phyloP scores from a whole-genome alignment of 2,329 filamentous ascomycete genomes.

The Botrytis porri region DNA sequence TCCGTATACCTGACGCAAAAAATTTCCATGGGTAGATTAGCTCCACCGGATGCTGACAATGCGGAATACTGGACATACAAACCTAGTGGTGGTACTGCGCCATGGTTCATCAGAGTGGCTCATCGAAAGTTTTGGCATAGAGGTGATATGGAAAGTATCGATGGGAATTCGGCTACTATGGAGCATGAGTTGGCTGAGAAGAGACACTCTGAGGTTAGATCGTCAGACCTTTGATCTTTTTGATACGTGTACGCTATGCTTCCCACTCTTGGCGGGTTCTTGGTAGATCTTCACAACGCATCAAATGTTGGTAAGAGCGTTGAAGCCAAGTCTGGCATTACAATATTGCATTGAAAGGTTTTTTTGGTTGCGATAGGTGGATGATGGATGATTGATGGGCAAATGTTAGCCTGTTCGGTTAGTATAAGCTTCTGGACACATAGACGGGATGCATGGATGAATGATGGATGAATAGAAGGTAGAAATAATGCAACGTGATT shows the following conservation, averaged over 20 bases:
- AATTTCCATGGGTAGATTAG: slow-evolving; percentile 46
- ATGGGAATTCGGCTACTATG: slow-evolving; percentile 17
- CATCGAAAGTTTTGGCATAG: slow-evolving; percentile 30
- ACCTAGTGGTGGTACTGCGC: slow-evolving; percentile 49
- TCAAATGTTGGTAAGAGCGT: not conserved
- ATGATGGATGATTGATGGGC: not conserved
- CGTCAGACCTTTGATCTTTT: slow-evolving; percentile 10
- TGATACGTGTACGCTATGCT: not conserved
- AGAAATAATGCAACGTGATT: not conserved
- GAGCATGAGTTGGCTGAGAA: slow-evolving; percentile 19
- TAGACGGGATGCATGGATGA: not conserved
- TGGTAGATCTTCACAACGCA: too few relatives aligned
- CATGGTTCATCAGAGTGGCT: slow-evolving; percentile 48
- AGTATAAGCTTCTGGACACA: not conserved
- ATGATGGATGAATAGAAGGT: not conserved
- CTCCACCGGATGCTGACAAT: slow-evolving; percentile 51
- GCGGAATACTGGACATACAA: slow-evolving; percentile 56
- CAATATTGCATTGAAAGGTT: fast-evolving
- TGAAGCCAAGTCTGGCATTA: not conserved
- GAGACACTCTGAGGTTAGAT: slow-evolving; percentile 10
- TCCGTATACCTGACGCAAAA: slow-evolving; percentile 50
- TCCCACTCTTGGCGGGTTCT: not conserved
- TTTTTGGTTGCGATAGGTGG: not conserved
- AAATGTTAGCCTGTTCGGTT: not conserved
- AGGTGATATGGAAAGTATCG: slow-evolving; percentile 17